A percentile compares a stretch with the other conserved stretches of the same genome.
Conservation (phyloP, 495 filamentous ascomycete species). For the Thermothielavioides terrestris region DNA sequence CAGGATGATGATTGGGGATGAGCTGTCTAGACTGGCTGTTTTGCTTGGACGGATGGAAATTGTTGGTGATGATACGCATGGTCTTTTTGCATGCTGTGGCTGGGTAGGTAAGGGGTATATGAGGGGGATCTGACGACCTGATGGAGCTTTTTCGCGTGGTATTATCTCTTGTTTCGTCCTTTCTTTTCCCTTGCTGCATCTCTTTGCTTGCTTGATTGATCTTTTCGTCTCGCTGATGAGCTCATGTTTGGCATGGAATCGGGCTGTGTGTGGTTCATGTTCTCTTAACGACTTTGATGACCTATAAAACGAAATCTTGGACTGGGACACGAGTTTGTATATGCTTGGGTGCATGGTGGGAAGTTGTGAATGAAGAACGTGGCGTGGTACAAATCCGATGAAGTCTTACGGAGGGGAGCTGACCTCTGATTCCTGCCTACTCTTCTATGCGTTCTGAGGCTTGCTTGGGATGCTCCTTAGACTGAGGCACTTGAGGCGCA, state of each 20-base stretch:
- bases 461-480: too few relatives aligned
- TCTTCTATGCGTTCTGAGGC: too few relatives aligned
- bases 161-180: not conserved
- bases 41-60: too few relatives aligned
- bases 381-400: too few relatives aligned
- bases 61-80: too few relatives aligned
- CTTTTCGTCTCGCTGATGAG: not conserved
- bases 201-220: not conserved
- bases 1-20: not conserved
- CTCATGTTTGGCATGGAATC: conserved; percentile 6
- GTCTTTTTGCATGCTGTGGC: not conserved
- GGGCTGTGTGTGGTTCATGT: not conserved
- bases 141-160: not conserved
- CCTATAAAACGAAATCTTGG: conserved; percentile 1
- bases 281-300: conserved; percentile 5
- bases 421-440: too few relatives aligned
- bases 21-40: not conserved
- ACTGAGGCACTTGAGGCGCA: too few relatives aligned
- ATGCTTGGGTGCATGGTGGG: not conserved
- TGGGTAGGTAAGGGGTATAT: not conserved
- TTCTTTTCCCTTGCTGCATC: conserved; percentile 3
- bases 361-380: not conserved
- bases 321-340: not conserved
- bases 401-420: too few relatives aligned
- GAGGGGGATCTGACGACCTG: not conserved